A percentile compares a stretch with the other conserved stretches of the same genome.
Conservation (phyloP, 176 grass and related monocot genomes). For the Carex cristatella region DNA sequence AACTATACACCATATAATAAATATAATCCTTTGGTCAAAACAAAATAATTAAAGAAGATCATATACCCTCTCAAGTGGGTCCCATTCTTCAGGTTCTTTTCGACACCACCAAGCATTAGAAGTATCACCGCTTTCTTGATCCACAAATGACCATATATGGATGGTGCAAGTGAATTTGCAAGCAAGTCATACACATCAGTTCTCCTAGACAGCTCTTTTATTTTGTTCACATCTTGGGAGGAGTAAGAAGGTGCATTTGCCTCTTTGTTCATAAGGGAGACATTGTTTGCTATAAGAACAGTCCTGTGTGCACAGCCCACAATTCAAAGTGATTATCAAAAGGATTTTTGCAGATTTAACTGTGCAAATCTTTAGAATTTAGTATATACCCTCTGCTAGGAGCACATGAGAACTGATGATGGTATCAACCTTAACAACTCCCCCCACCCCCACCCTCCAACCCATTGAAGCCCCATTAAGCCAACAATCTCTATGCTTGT, state of each 20-base stretch:
- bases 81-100: conserved; percentile 97
- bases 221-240: conserved; percentile 65
- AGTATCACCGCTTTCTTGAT: conserved; percentile 95
- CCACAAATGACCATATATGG: conserved; percentile 89
- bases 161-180: conserved; percentile 92
- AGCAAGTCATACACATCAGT: conserved; percentile 76
- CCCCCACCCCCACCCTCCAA: not conserved
- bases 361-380: not conserved
- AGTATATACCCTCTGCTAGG: not conserved
- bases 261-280: conserved; percentile 95
- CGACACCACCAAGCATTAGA: conserved; percentile 93
- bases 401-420: not conserved
- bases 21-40: not conserved
- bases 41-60: not conserved
- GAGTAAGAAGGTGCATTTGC: conserved; percentile 90
- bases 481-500: not conserved
- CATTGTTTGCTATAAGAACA: conserved; percentile 84
- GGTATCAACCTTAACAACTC: not conserved
- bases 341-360: not conserved
- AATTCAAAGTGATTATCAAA: conserved; percentile 3
- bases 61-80: conserved; percentile 98
- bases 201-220: conserved; percentile 89
- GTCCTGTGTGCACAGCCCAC: conserved; percentile 47
- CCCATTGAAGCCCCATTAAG: not conserved
- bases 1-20: not conserved